Evolutionary conservation across 257 asterid species (phyloP), one percentile per base, ranked within the genome.

Genomic region (Misopates orontium): DNA sequence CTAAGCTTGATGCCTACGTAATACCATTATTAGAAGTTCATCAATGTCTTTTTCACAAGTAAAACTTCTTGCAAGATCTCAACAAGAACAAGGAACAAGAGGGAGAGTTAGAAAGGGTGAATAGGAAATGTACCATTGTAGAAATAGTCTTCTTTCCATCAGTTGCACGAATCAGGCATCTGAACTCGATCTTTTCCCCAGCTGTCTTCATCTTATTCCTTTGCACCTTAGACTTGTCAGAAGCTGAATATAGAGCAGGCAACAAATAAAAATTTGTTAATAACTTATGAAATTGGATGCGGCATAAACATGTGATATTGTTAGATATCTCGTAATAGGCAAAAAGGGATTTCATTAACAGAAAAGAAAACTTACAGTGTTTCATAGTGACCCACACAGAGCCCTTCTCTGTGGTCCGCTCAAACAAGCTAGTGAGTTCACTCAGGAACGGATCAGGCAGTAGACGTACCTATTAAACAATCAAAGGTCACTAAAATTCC

Each of bases 361-460:
- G 22, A 52, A 70, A 56, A 16, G 25, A 68, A 57, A 32, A 72
- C 87, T 76, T 71, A 89, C 97, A 87, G 69, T 85, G 89, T 64
- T 89, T 89, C 56, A 89, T 62, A 15, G 97, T 83, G 73, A 89
- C 97, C 97, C 97, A 89, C 31, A 87, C 93, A 59, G 97, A 89
- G 16, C 97, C 97, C 80, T 82, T 85, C 68, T 87, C 91, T 4
- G 89, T 79, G 45, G 87, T 85, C 49, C 84, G 84, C 80, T 89
- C 97, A 66, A 89, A 89, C 95, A 89, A 85, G 77, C 67, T 77
- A 15, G 86, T 81, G 45, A 89, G 91, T 68, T 89, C 97, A 74
- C 68, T 87, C 48, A 90, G 94, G 79, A 90, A 90, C 8, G 94
- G 95, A 67, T 90, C 97, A 11, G 86, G 94, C 70, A 80, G 94